Percentiles rank a stretch among this genome's conserved stretches.
phyloP scores from a whole-genome alignment of 2,329 filamentous ascomycete genomes.

The Fusarium sp. region DNA sequence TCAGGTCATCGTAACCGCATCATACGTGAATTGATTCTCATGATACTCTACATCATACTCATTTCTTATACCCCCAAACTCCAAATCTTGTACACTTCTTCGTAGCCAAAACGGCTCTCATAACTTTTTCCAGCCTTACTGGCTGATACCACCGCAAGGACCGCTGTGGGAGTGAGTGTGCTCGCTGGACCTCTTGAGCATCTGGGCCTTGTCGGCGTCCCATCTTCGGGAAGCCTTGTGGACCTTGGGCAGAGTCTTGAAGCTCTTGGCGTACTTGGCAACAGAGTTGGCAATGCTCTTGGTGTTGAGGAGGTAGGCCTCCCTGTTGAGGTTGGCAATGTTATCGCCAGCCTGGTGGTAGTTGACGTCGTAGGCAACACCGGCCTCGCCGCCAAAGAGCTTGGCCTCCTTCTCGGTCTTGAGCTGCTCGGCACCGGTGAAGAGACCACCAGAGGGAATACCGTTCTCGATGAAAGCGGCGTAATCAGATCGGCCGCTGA shows the following conservation, averaged over 20 bases:
- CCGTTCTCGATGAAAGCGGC: conserved; percentile 74
- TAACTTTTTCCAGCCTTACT: neutral
- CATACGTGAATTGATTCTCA: neutral
- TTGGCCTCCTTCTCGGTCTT: conserved; percentile 71
- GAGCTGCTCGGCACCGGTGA: conserved; percentile 74
- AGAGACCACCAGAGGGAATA: conserved; percentile 76
- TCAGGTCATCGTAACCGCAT: neutral
- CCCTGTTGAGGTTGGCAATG: conserved; percentile 52
- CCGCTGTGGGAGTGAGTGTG: conserved; percentile 45
- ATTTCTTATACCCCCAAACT: neutral
- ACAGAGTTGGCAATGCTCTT: conserved; percentile 57
- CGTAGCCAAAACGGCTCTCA: neutral
- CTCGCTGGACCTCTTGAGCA: conserved; percentile 42
- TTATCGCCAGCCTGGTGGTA: conserved; percentile 60
- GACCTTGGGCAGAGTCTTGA: conserved; percentile 48
- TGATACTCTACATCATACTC: conserved; percentile 7
- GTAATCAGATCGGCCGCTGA: conserved; percentile 76
- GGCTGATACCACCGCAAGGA: conserved; percentile 43
- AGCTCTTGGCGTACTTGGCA: conserved; percentile 56
- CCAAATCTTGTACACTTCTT: neutral
- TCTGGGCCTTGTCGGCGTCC: conserved; percentile 45
- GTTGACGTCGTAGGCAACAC: conserved; percentile 59
- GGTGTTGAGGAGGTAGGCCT: conserved; percentile 60
- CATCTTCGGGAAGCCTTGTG: conserved; percentile 45
- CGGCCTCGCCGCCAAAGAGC: conserved; percentile 72